Percentiles rank a stretch among this genome's conserved stretches.
Evolutionary conservation across 257 asterid species (phyloP).

Genomic region (Solanum dulcamara): DNA sequence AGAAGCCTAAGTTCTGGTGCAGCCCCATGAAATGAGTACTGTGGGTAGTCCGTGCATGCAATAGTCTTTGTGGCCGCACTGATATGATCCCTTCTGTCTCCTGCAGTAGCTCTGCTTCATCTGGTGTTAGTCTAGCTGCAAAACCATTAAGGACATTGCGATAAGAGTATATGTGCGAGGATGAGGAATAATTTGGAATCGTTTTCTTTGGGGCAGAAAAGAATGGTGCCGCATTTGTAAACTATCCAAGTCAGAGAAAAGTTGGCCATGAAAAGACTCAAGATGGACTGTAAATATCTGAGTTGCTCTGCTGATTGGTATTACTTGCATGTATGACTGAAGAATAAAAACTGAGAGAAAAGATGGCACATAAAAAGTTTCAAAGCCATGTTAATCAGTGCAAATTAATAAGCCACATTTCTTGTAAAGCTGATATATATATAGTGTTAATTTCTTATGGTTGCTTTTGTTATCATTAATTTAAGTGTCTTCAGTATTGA

Average conservation of each 20-base stretch:
- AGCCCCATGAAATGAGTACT: constrained; percentile 5
- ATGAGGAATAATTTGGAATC: background rate
- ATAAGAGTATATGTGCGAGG: constrained; percentile 8
- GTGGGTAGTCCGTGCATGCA: constrained; percentile 2
- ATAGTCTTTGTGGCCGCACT: background rate
- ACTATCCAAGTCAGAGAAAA: background rate
- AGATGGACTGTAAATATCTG: constrained; percentile 21
- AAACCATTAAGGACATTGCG: constrained; percentile 15
- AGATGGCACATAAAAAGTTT: background rate
- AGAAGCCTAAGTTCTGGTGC: background rate
- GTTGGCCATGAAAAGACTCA: background rate
- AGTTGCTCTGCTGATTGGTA: background rate
- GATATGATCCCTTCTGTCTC: constrained; percentile 6
- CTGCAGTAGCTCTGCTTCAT: constrained; percentile 4
- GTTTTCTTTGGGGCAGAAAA: constrained; percentile 1
- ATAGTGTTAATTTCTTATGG: background rate
- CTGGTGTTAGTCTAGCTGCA: constrained; percentile 9
- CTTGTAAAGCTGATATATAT: background rate
- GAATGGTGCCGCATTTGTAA: constrained; percentile 15
- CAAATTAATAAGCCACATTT: background rate
- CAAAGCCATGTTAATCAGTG: background rate
- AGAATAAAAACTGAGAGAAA: background rate
- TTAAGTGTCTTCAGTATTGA: background rate
- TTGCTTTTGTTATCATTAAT: background rate
- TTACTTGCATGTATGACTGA: background rate